Percentiles rank a stretch among this genome's conserved stretches.
Conservation (phyloP, 129 eudicot genomes). For the Pseudognaphalium luteoalbum region DNA sequence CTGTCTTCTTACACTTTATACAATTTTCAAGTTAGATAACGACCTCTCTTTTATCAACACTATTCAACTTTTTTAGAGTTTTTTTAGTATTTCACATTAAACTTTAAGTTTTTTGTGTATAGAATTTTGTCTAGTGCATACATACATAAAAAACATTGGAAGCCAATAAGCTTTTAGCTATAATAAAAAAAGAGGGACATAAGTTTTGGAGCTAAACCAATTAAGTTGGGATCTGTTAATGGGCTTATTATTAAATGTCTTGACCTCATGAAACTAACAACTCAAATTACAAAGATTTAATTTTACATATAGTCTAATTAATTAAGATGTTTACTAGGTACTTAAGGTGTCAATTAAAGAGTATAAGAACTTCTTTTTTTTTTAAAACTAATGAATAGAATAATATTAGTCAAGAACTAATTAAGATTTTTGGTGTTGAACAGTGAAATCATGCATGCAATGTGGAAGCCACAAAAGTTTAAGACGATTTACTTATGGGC, state of each 20-base stretch:
- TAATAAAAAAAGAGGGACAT: neutral
- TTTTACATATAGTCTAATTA: neutral
- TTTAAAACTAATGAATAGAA: neutral
- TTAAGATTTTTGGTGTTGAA: neutral
- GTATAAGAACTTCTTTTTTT: too few species aligned
- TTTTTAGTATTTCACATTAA: neutral
- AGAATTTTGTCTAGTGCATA: too few species aligned
- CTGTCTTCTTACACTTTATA: conserved; percentile 23
- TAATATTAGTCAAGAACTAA: neutral
- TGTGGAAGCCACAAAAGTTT: conserved; percentile 98
- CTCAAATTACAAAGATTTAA: neutral
- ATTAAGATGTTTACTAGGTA: neutral
- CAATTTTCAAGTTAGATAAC: conserved; percentile 40
- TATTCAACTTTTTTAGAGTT: neutral
- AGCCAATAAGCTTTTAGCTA: neutral
- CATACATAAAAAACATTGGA: neutral
- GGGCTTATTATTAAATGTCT: neutral
- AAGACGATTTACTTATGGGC: conserved; percentile 86
- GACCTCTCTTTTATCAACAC: conserved; percentile 39
- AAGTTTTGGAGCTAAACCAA: neutral
- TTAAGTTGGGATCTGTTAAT: neutral
- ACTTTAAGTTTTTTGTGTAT: too few species aligned
- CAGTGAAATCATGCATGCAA: conserved; percentile 98
- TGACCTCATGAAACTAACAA: too few species aligned
- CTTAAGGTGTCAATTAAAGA: neutral